Percentiles rank a stretch among this genome's conserved stretches.
phyloP scores from a whole-genome alignment of 2,329 filamentous ascomycete species.

The Akanthomyces dipterigenus region DNA sequence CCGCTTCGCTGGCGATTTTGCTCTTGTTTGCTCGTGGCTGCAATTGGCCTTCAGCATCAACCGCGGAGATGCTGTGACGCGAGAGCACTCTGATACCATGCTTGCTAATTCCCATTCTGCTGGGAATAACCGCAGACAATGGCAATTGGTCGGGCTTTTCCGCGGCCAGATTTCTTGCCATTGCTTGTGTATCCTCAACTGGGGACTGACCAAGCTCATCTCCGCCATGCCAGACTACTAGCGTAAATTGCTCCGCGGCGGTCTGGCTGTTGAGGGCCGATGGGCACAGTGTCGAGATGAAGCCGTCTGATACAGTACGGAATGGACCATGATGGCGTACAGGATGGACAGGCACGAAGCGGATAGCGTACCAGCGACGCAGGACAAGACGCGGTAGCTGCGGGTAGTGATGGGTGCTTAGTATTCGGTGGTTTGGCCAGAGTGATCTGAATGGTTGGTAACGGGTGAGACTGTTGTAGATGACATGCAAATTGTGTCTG shows the following conservation, averaged over 20 bases:
- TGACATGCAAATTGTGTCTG: no score
- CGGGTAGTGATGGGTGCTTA: neutral
- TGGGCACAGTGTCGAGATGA: neutral
- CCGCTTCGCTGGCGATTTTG: neutral
- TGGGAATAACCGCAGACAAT: neutral
- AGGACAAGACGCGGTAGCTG: neutral
- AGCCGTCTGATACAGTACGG: neutral
- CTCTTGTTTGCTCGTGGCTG: neutral
- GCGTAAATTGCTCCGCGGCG: neutral
- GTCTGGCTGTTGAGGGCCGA: neutral
- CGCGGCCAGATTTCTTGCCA: neutral
- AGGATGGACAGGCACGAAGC: neutral
- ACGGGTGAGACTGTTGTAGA: no score
- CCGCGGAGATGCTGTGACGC: neutral
- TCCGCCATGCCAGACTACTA: neutral
- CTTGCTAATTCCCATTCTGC: neutral
- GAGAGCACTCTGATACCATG: neutral
- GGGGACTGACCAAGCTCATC: neutral
- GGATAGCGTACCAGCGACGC: neutral
- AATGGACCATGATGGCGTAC: neutral
- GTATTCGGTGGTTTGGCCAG: no score
- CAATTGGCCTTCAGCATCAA: neutral
- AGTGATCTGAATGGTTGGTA: no score
- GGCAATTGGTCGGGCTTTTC: neutral
- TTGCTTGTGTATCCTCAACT: neutral